Conservation (phyloP, 371 early-diverging fungal species). For the Conidiobolus incongruus region DNA sequence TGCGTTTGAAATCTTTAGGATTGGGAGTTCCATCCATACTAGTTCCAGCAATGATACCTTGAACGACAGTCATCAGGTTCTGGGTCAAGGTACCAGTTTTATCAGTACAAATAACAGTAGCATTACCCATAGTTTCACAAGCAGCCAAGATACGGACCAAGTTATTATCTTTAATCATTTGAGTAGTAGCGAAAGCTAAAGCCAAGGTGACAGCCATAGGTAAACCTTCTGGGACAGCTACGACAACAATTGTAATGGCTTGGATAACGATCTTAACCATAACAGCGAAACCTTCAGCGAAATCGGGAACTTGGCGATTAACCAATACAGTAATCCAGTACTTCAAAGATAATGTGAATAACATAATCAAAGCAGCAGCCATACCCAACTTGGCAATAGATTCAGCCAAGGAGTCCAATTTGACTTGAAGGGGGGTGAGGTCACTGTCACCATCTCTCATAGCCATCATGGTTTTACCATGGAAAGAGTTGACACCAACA, state of each 20-base stretch:
- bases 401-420: constrained; percentile 67
- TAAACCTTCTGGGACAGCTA: constrained; percentile 95
- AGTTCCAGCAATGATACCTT: constrained; percentile 12
- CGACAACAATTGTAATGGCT: constrained; percentile 79
- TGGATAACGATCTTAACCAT: constrained; percentile 59
- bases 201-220: constrained; percentile 94
- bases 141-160: constrained; percentile 82
- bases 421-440: constrained; percentile 78
- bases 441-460: constrained; percentile 50
- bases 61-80: constrained; percentile 81
- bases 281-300: constrained; percentile 29
- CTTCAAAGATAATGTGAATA: constrained; percentile 51
- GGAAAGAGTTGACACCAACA: constrained; percentile 27
- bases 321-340: constrained; percentile 46
- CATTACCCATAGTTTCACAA: constrained; percentile 95
- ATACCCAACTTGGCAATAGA: constrained; percentile 81
- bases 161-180: constrained; percentile 85
- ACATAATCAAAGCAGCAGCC: constrained; percentile 48
- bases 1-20: constrained; percentile 6
- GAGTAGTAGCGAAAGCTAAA: constrained; percentile 84
- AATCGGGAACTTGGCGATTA: constrained; percentile 22
- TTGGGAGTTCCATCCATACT: background rate
- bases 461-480: constrained; percentile 30
- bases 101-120: constrained; percentile 91
- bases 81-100: constrained; percentile 93